Evolutionary conservation across 148 eudicot genomes (phyloP).

Genomic region (Silene conica): DNA sequence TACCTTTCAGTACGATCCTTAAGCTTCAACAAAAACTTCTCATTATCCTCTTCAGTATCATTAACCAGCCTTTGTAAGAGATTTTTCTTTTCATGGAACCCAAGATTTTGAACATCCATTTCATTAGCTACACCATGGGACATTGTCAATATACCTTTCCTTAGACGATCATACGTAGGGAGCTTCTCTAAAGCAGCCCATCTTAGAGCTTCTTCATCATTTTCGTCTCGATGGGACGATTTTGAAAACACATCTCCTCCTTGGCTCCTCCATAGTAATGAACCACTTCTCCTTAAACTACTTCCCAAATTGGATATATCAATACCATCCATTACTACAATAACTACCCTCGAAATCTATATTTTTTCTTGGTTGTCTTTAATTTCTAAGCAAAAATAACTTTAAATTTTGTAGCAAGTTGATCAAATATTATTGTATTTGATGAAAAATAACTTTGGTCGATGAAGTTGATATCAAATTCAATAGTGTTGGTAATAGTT

Average conservation of each 20-base stretch:
- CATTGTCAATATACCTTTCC: conserved; percentile 41
- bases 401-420: too few species aligned
- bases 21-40: conserved; percentile 54
- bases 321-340: conserved; percentile 16
- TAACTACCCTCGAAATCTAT: too few species aligned
- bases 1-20: conserved; percentile 50
- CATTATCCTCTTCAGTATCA: conserved; percentile 56
- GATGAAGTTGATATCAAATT: too few species aligned
- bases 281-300: conserved; percentile 31
- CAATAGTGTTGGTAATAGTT: too few species aligned
- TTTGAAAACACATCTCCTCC: conserved; percentile 32
- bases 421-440: too few species aligned
- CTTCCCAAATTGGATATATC: conserved; percentile 24
- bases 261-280: conserved; percentile 40
- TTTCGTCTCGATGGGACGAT: conserved; percentile 35
- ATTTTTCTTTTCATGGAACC: conserved; percentile 38
- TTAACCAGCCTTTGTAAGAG: conserved; percentile 45
- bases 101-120: conserved; percentile 43
- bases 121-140: conserved; percentile 20
- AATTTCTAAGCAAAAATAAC: too few species aligned
- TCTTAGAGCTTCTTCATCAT: conserved; percentile 59
- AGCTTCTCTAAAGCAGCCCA: conserved; percentile 68
- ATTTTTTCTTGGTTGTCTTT: too few species aligned
- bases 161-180: conserved; percentile 52
- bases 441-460: too few species aligned